Conservation (phyloP, 345 rosid genomes). For the Hibiscus trionum region DNA sequence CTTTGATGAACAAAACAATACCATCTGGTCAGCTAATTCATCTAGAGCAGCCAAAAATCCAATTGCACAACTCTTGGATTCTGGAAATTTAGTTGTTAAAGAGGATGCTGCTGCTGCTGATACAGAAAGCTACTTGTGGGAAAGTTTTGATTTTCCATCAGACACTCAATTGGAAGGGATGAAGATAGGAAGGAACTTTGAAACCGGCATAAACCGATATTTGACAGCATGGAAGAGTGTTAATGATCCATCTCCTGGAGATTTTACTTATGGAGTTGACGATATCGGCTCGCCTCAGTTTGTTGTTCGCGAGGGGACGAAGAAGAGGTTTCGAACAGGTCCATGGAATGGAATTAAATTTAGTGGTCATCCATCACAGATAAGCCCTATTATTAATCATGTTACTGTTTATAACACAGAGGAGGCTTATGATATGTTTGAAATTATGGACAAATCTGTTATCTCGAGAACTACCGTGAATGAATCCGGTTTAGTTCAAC, state of each 20-base stretch:
- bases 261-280: not conserved
- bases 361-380: constrained; percentile 7
- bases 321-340: not conserved
- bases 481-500: not conserved
- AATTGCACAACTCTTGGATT: not conserved
- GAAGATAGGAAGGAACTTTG: not conserved
- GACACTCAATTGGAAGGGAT: not conserved
- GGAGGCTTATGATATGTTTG: not conserved
- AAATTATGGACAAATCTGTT: not conserved
- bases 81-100: not conserved
- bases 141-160: constrained; percentile 35
- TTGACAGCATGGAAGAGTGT: constrained; percentile 16
- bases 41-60: not conserved
- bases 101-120: not conserved
- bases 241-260: constrained; percentile 22
- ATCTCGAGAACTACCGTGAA: not conserved
- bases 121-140: constrained; percentile 25
- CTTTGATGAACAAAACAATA: not conserved
- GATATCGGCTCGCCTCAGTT: constrained; percentile 14
- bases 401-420: not conserved
- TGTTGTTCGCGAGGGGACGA: constrained; percentile 17
- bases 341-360: constrained; percentile 8
- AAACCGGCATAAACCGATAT: not conserved
- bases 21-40: not conserved
- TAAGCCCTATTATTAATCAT: not conserved